Percentiles rank a stretch among this genome's conserved stretches.
Evolutionary conservation across 2,329 filamentous ascomycete genomes (phyloP).

Genomic region (Plectosphaerella plurivora): DNA sequence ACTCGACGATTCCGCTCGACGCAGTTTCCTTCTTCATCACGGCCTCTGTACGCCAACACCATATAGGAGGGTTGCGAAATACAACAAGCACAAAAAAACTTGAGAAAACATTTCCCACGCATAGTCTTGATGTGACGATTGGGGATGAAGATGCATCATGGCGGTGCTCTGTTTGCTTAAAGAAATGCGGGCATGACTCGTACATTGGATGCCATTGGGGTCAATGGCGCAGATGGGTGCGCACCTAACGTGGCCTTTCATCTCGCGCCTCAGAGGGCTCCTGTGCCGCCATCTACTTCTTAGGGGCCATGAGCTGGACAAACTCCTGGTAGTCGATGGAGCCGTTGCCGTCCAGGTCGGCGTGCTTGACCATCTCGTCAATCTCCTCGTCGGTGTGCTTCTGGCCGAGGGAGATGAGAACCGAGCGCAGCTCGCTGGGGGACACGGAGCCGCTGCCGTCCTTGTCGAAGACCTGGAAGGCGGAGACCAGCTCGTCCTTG

Average conservation of each 20-base stretch:
- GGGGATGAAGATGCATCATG: background rate
- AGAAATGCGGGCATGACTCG: background rate
- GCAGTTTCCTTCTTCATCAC: background rate
- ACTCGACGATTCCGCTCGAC: conserved; percentile 1
- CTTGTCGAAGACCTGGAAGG: conserved; percentile 14
- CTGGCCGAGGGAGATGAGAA: conserved; percentile 13
- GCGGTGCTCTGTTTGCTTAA: background rate
- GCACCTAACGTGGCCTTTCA: background rate
- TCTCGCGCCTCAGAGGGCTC: background rate
- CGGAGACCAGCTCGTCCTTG: conserved; percentile 12
- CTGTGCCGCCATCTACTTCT: conserved; percentile 1
- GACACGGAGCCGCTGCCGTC: conserved; percentile 14
- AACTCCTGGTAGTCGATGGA: conserved; percentile 15
- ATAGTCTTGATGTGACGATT: too few relatives aligned
- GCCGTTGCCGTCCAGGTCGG: conserved; percentile 13
- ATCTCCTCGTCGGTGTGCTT: conserved; percentile 14
- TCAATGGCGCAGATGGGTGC: background rate
- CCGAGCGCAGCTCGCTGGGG: conserved; percentile 12
- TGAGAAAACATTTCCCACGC: too few relatives aligned
- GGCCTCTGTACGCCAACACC: background rate
- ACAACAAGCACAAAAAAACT: background rate
- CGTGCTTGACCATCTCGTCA: conserved; percentile 14
- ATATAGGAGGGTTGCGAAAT: background rate
- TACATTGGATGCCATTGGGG: background rate
- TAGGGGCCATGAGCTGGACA: conserved; percentile 14